Base-by-base conservation (phyloP, 2,329 filamentous ascomycete genomes). In the Aphanocladium album region DNA sequence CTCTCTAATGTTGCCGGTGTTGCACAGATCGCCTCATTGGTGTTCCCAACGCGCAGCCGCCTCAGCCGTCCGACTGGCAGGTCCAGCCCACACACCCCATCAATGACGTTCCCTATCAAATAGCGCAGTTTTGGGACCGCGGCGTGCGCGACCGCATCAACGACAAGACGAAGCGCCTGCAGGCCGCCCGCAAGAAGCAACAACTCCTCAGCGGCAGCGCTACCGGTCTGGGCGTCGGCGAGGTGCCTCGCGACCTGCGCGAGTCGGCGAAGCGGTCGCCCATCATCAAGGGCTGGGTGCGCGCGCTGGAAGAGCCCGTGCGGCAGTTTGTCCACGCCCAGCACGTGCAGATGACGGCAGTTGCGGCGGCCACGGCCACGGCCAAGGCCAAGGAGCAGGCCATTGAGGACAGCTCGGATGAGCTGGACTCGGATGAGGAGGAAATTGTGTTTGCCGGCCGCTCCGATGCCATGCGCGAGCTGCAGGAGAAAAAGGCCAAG, bases 361-460 rank as follows among this genome's bases (percentile, higher is more conserved):
- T 77, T 59, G 59, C 33, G 54, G 37, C 5, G 63, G 67, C 25
- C 68, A 56, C 21, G 21, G 35, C 30, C 12, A 12, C 4, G 11
- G n/a, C 35, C 8, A 65, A 67, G 12, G 67, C 64, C 12, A 47
- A 45, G 9, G 57, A 37, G 16, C 25, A 9, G 30, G 49, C 46
- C 47, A 25, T 3, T 21, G n/a, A 23, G 2, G 25, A 30, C 23
- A 49, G 14, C 14, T 62, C 60, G 3, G 61, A 55, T 6, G 53
- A 60, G 19, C 64, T 64, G 35, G 64, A 63, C 64, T 74, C 72
- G 1, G 72, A 75, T 33, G 91, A 96, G 63, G 92, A 96, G 64
- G 91, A 96, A 76, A 91, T 97, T 65, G 92, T 97, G 12, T 97
- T 97, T 72, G 86, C 96, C 5, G 93, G 90, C 1, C 78, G 68